Evolutionary conservation across 176 grass and related monocot genomes (phyloP), one percentile per base, ranked within the genome.

Genomic region (Aegilops sharonensis): DNA sequence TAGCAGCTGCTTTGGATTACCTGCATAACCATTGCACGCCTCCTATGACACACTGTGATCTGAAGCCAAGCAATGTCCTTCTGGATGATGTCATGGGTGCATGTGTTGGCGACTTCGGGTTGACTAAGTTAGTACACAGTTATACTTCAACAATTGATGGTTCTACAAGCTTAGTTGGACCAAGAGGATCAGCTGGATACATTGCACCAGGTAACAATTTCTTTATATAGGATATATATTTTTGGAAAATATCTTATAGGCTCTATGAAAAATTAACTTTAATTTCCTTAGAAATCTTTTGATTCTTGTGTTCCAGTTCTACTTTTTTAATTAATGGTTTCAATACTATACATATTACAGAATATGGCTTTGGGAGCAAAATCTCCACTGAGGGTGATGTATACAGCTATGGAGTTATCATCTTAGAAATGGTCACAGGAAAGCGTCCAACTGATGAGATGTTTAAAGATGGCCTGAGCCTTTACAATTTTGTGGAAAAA

Each of bases 21-120:
- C 69, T 72, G 4, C 69, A 72, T 72, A 72, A 72, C 37, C 21
- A 43, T 4, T 72, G 69, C 37, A 25, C 6, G 21, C 69, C 69
- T 43, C 69, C 69, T 8, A 43, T 72, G 21, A 5, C 11, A 1
- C 69, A 72, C 37, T 72, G 69, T 72, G 69, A 72, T 72, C 37
- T 72, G 69, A 72, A 72, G 37, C 69, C 69, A 13, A 72, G 69
- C 37, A 72, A 72, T 40, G 37, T 72, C 21, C 69, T 72, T 43
- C 37, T 72, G 0, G 69, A 72, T 43, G 37, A 72, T 72, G 20
- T 21, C 69, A 72, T 43, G 69, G 69, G 20, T 0, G 69, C 69
- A 23, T 8, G 37, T 24, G 37, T 72, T 24, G 21, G 37, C 0
- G 69, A 72, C 69, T 72, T 72, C 2, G 69, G 69, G 21, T 43